Base-by-base conservation (phyloP, 345 rosid species). In the Citrus cavaleriei region DNA sequence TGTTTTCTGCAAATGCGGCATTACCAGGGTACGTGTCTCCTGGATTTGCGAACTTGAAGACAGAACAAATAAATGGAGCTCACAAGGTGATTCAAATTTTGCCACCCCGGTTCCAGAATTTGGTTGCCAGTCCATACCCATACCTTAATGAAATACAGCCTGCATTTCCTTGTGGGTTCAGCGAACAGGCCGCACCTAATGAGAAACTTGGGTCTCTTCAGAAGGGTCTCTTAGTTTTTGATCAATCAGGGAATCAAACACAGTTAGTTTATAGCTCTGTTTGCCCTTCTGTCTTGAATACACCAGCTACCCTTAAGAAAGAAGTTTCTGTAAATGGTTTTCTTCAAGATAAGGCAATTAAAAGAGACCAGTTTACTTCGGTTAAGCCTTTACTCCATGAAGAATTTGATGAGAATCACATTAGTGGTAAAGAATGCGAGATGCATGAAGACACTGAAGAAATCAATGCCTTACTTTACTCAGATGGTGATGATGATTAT, bases 401-500 rank as follows among this genome's bases (percentile, higher is more conserved):
- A 77, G 84, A 79, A 77, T 80, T 55, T 66, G 86, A 86, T 46
- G 89, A 84, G 80, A 86, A 82, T 74, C 77, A 73, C 62, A 46
- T 75, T 40, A 58, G 76, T 74, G 89, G 70, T 49, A 86, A 85
- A 79, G 90, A 84, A 58, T 86, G 87, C 27, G 98, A 96, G 82
- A 89, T 91, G 97, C 98, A 88, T 62, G 98, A 96, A 83, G 98
- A 96, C 90, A 93, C 98, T 19, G 99, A 94, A 37, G 99, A 96
- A 87, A 80, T 96, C 70, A 91, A 96, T 81, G 99, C 99, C 9
- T 83, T 96, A 22, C 93, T 96, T 61, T 94, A 93, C 84, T 96
- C 99, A 0, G 97, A 93, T 81, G 95, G 87, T 10, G 86, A 81
- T 24, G 84, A 78, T 32, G 86, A 92, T 64, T 74, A 72, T 76